Percentiles rank a stretch among this genome's conserved stretches.
These are phyloP conservation scores for Fusarium verrucosum DNA, from an alignment of 2,329 filamentous ascomycete species.

Conservation along the genomic window DNA sequence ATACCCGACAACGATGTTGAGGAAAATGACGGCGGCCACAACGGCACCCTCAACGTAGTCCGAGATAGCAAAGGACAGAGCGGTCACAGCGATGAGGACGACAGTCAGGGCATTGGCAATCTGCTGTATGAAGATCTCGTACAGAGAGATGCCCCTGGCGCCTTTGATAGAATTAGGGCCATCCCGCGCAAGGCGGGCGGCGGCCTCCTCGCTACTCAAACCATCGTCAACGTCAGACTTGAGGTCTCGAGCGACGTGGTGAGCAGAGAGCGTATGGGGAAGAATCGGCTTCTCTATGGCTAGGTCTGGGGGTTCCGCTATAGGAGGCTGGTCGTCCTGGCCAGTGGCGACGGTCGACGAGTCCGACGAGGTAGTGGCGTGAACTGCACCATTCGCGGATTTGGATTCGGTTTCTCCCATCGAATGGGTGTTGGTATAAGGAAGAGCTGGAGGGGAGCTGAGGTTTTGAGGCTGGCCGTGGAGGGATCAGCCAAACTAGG, in stretches of 20 bases:
- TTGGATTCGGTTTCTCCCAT: constrained; percentile 53
- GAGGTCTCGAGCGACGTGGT: constrained; percentile 50
- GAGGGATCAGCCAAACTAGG: constrained; percentile 23
- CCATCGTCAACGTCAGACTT: constrained; percentile 64
- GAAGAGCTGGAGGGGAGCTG: constrained; percentile 24
- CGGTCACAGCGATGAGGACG: constrained; percentile 79
- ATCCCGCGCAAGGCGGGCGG: constrained; percentile 70
- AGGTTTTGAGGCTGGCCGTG: constrained; percentile 13
- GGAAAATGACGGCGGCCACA: constrained; percentile 70
- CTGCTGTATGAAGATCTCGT: constrained; percentile 80
- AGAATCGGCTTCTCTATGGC: constrained; percentile 50
- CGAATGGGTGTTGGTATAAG: constrained; percentile 50
- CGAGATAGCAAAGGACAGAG: constrained; percentile 70
- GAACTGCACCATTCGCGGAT: constrained; percentile 54
- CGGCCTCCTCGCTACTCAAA: constrained; percentile 69
- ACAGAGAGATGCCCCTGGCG: constrained; percentile 75
- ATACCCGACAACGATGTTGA: constrained; percentile 74
- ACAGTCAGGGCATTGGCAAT: constrained; percentile 80
- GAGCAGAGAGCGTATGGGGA: constrained; percentile 51
- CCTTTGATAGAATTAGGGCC: constrained; percentile 77
- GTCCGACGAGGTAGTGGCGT: constrained; percentile 52
- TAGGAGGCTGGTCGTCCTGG: constrained; percentile 53
- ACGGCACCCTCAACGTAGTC: constrained; percentile 72
- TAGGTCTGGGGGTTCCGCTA: constrained; percentile 51
- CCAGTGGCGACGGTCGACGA: constrained; percentile 48